Evolutionary conservation across 2,329 filamentous ascomycete species (phyloP).

Genomic region (Coniella vitis): DNA sequence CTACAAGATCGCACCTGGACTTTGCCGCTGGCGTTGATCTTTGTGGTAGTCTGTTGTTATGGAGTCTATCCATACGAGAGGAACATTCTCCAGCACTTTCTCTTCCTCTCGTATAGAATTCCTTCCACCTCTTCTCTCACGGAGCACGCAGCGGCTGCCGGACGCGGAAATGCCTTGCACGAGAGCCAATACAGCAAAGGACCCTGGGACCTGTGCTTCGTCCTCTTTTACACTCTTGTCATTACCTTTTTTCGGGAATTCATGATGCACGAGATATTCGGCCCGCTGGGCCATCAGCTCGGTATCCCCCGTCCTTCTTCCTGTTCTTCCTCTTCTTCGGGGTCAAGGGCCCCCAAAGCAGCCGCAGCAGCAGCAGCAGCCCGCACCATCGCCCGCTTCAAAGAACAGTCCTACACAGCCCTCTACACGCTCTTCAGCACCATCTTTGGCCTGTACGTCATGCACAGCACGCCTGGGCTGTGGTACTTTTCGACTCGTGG

Average conservation of each 20-base stretch:
- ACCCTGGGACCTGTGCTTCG: slow-evolving; percentile 74
- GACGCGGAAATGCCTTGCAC: too few species aligned
- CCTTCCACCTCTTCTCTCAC: slow-evolving; percentile 41
- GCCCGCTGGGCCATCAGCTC: slow-evolving; percentile 62
- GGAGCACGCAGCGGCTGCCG: slow-evolving; percentile 42
- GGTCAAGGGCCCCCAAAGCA: too few species aligned
- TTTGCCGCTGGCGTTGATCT: background rate
- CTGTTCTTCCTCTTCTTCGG: too few species aligned
- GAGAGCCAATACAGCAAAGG: slow-evolving; percentile 97
- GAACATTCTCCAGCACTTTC: slow-evolving; percentile 12
- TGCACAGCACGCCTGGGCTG: slow-evolving; percentile 70
- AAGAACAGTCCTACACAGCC: slow-evolving; percentile 94
- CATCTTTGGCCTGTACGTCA: slow-evolving; percentile 80
- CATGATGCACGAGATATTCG: slow-evolving; percentile 84
- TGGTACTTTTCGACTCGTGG: slow-evolving; percentile 92
- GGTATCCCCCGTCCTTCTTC: too few species aligned
- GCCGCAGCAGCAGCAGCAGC: too few species aligned
- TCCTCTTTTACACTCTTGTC: slow-evolving; percentile 81
- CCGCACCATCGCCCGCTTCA: slow-evolving; percentile 81
- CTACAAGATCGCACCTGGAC: background rate
- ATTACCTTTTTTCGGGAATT: slow-evolving; percentile 92
- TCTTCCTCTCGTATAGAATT: slow-evolving; percentile 79
- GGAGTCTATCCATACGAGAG: background rate
- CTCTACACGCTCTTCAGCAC: slow-evolving; percentile 82
- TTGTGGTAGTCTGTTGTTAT: background rate